Percentiles rank a stretch among this genome's conserved stretches.
phyloP scores from a whole-genome alignment of 225 moss, liverwort and hornwort genomes.

The Rhytidiadelphus loreus region DNA sequence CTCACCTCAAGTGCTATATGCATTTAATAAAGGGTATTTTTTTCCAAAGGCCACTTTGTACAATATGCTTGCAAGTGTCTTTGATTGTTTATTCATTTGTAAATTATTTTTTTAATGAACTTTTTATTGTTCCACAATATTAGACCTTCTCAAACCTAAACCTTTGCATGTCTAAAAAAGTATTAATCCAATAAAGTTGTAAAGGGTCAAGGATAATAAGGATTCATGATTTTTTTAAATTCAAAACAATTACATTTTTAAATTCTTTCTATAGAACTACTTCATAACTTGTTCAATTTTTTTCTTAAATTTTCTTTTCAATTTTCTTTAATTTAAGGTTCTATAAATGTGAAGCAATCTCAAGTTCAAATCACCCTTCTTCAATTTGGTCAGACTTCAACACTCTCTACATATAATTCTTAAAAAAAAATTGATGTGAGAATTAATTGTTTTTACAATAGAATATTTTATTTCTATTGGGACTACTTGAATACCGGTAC shows the following conservation, averaged over 20 bases:
- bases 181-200: accelerated
- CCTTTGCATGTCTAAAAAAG: not conserved
- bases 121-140: accelerated
- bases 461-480: not conserved
- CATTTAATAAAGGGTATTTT: not conserved
- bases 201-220: not conserved
- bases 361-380: not conserved
- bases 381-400: not conserved
- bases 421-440: accelerated
- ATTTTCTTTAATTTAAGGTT: not conserved
- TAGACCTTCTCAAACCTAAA: not conserved
- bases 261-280: accelerated
- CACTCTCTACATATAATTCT: not conserved
- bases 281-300: not conserved
- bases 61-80: accelerated
- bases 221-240: accelerated
- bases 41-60: accelerated
- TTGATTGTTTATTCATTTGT: not conserved
- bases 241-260: not conserved
- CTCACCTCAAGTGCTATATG: not conserved
- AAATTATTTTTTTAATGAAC: not conserved
- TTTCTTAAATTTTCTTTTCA: accelerated
- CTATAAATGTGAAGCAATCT: not conserved
- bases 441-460: not conserved
- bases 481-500: too few species aligned